Conservation (phyloP, 106 monocot genomes). For the Dendrobium catenatum region DNA sequence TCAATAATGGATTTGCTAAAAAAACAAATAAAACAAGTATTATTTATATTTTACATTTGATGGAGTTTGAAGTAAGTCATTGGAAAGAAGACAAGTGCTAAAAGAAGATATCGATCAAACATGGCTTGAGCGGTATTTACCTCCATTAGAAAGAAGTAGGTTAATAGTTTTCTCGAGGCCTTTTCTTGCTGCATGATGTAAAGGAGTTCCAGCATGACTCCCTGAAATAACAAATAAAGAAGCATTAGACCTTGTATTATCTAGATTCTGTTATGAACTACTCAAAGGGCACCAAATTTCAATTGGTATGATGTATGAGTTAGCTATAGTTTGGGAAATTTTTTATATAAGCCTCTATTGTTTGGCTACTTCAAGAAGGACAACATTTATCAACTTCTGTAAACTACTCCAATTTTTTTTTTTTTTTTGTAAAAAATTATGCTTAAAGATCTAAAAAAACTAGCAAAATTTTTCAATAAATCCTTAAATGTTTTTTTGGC, state of each 20-base stretch:
- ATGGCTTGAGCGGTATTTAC: conserved; percentile 17
- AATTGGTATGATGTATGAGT: background rate
- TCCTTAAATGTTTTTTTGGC: too few relatives aligned
- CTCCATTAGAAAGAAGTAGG: conserved; percentile 78
- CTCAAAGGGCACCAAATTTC: background rate
- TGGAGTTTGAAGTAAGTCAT: background rate
- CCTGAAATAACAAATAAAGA: conserved; percentile 35
- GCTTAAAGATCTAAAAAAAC: too few relatives aligned
- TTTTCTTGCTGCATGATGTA: conserved; percentile 85
- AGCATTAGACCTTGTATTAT: conserved; percentile 1
- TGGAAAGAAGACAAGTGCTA: background rate
- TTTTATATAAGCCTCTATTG: background rate
- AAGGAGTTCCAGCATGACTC: conserved; percentile 60
- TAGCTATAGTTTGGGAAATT: too few relatives aligned
- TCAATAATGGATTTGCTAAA: conserved; percentile 62
- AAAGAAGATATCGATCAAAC: background rate
- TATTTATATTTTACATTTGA: background rate
- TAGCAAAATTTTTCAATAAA: too few relatives aligned
- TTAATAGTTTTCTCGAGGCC: conserved; percentile 64
- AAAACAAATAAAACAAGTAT: background rate
- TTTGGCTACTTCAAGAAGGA: too few relatives aligned
- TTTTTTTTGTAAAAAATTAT: too few relatives aligned
- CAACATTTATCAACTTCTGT: too few relatives aligned
- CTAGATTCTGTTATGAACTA: background rate
- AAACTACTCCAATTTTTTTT: too few relatives aligned